Evolutionary conservation across 1,284 basidiomycete genomes (phyloP).

Genomic region (Dichomitus squalens): DNA sequence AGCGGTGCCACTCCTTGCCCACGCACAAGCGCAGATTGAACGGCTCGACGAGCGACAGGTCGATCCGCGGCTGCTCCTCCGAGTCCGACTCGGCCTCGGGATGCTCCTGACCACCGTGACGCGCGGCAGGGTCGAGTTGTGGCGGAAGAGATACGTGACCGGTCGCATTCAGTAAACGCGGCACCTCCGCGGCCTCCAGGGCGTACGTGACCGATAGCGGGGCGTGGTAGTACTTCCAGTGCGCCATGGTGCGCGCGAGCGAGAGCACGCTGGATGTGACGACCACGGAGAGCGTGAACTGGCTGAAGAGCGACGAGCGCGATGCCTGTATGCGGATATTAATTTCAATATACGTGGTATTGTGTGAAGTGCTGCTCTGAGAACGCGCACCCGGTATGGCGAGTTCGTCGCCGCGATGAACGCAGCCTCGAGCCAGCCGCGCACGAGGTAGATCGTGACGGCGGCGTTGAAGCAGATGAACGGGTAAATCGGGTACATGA

Average conservation of each 20-base stretch:
- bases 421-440: conserved; percentile 83
- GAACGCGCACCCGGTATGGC: conserved; percentile 70
- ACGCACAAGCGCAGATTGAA: conserved; percentile 85
- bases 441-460: conserved; percentile 77
- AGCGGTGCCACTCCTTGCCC: conserved; percentile 96
- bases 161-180: conserved; percentile 75
- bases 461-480: conserved; percentile 95
- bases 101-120: conserved; percentile 13
- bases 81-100: conserved; percentile 34
- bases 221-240: conserved; percentile 90
- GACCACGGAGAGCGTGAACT: conserved; percentile 74
- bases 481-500: conserved; percentile 96
- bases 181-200: conserved; percentile 82
- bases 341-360: conserved; percentile 1
- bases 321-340: conserved; percentile 63
- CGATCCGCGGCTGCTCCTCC: conserved; percentile 62
- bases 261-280: conserved; percentile 71
- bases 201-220: conserved; percentile 77
- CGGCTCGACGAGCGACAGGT: conserved; percentile 69
- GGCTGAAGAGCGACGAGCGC: conserved; percentile 73
- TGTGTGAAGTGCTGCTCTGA: not conserved
- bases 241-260: conserved; percentile 76
- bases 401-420: conserved; percentile 80
- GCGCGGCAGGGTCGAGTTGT: conserved; percentile 36
- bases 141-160: conserved; percentile 54